Conservation (phyloP, 768 basidiomycete genomes). For the Termitomyces sp. region DNA sequence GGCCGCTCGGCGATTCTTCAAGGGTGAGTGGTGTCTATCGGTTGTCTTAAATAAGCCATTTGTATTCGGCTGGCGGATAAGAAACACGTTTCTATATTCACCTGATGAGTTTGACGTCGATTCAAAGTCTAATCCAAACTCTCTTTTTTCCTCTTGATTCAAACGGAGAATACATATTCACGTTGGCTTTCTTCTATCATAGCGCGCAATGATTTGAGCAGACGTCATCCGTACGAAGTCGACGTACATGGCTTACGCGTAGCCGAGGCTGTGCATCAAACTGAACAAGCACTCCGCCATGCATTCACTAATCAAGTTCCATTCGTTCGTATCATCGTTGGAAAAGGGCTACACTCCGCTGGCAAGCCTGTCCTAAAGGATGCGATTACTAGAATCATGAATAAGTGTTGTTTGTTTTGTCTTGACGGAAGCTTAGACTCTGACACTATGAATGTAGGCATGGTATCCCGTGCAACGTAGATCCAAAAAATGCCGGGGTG, state of each 20-base stretch:
- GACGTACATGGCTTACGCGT: conserved; percentile 48
- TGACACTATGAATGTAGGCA: conserved; percentile 36
- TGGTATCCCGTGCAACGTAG: conserved; percentile 62
- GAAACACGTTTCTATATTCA: not conserved
- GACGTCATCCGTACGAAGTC: conserved; percentile 27
- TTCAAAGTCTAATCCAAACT: not conserved
- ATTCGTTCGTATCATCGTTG: conserved; percentile 43
- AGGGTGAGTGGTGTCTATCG: conserved; percentile 26
- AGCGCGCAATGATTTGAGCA: conserved; percentile 34
- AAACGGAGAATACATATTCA: not conserved
- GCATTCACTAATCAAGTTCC: conserved; percentile 27
- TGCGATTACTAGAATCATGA: conserved; percentile 71
- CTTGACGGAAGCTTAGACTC: not conserved
- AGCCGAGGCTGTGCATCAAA: conserved; percentile 38
- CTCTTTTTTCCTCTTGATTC: not conserved
- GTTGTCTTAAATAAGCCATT: not conserved
- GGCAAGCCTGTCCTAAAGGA: conserved; percentile 77
- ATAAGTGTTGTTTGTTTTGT: conserved; percentile 39
- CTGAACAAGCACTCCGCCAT: conserved; percentile 37
- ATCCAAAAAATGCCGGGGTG: conserved; percentile 71
- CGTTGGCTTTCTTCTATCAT: not conserved
- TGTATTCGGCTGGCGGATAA: not conserved
- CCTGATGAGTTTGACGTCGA: not conserved
- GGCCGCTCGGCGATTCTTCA: conserved; percentile 40
- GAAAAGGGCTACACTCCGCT: conserved; percentile 80